Conservation (phyloP, 768 basidiomycete species). For the Kwoniella dendrophila region DNA sequence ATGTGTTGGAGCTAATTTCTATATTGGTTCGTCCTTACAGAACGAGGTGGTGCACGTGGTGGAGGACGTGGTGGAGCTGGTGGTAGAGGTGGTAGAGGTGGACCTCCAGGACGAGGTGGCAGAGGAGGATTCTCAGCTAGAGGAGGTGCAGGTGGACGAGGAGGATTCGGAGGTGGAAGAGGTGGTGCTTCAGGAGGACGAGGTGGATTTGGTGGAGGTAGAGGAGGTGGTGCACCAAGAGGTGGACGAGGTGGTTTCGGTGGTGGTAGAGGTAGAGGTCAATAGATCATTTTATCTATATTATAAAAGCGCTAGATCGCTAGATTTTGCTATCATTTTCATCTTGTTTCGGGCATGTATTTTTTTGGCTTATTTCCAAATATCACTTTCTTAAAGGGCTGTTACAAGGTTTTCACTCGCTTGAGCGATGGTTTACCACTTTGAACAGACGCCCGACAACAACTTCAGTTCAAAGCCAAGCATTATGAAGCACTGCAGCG, state of each 20-base stretch:
- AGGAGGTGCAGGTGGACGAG: constrained; percentile 42
- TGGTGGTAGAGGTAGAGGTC: constrained; percentile 21
- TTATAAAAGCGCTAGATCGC: not conserved
- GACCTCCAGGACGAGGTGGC: constrained; percentile 46
- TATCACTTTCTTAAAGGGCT: too few species aligned
- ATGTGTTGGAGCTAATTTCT: constrained; percentile 11
- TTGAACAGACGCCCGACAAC: too few species aligned
- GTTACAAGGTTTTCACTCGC: too few species aligned
- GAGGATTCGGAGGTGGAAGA: constrained; percentile 28
- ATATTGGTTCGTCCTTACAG: constrained; percentile 16
- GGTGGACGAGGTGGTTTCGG: constrained; percentile 23
- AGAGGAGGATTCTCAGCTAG: constrained; percentile 37
- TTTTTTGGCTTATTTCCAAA: too few species aligned
- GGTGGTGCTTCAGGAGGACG: constrained; percentile 30
- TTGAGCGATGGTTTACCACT: too few species aligned
- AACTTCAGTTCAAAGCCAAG: too few species aligned
- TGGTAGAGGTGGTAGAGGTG: constrained; percentile 56
- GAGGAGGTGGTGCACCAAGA: constrained; percentile 14
- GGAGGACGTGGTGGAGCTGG: constrained; percentile 57
- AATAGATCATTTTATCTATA: not conserved
- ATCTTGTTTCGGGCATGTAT: constrained; percentile 17
- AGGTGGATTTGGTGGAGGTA: constrained; percentile 24
- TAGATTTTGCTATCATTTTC: not conserved
- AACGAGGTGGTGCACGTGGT: constrained; percentile 50
- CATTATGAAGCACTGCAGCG: too few species aligned